A percentile compares a stretch with the other conserved stretches of the same genome.
Conservation (phyloP, 768 basidiomycete species). For the Lentinula boryana region DNA sequence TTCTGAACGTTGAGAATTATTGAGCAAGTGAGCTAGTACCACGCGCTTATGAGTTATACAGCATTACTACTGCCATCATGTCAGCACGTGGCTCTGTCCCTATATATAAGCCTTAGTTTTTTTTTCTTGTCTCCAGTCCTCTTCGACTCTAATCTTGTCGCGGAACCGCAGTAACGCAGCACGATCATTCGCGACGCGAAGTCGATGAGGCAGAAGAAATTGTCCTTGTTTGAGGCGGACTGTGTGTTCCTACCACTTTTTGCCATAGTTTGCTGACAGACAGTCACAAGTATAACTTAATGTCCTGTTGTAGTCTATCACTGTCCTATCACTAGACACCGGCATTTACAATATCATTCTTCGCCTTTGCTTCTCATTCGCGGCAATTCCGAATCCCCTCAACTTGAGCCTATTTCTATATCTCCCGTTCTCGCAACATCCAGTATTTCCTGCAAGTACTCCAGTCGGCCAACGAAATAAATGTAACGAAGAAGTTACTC, state of each 20-base stretch:
- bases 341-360: constrained; percentile 11
- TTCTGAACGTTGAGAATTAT: constrained; percentile 22
- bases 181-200: not conserved
- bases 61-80: not conserved
- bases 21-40: too few species aligned
- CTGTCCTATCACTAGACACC: constrained; percentile 5
- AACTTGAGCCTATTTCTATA: constrained; percentile 47
- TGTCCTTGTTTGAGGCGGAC: constrained; percentile 74
- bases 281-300: constrained; percentile 11
- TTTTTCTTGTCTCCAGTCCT: not conserved
- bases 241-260: constrained; percentile 42
- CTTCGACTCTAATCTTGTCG: not conserved
- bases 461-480: not conserved
- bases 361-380: not conserved
- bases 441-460: constrained; percentile 28
- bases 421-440: constrained; percentile 50
- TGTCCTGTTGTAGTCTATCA: constrained; percentile 9
- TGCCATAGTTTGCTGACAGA: constrained; percentile 54
- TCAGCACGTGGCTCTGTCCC: not conserved
- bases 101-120: not conserved
- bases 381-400: constrained; percentile 17
- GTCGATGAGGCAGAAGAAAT: not conserved
- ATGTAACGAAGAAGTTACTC: constrained; percentile 19
- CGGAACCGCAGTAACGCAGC: not conserved
- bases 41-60: too few species aligned